Percentiles rank a stretch among this genome's conserved stretches.
Evolutionary conservation across 2,329 filamentous ascomycete species (phyloP).

Genomic region (Ilyonectria sp.): DNA sequence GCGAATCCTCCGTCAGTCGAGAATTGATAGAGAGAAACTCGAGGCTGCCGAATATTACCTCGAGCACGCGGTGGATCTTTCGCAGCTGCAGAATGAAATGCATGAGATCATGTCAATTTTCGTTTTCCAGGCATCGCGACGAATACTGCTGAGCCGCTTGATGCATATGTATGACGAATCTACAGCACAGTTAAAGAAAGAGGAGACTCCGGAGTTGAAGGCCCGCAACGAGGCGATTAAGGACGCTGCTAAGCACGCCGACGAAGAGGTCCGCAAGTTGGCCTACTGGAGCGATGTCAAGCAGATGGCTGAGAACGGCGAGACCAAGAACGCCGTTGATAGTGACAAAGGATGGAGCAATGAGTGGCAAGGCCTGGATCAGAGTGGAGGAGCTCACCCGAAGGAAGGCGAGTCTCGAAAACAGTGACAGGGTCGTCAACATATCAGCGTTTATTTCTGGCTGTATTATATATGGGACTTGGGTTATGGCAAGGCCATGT

Average conservation of each 20-base stretch:
- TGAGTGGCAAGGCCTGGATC: slow-evolving; percentile 67
- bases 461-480: slow-evolving; percentile 16
- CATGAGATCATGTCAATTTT: slow-evolving; percentile 89
- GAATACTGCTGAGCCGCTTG: slow-evolving; percentile 80
- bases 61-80: slow-evolving; percentile 82
- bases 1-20: slow-evolving; percentile 75
- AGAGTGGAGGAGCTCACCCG: slow-evolving; percentile 64
- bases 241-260: slow-evolving; percentile 81
- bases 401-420: slow-evolving; percentile 40
- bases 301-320: slow-evolving; percentile 72
- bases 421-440: slow-evolving; percentile 35
- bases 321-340: slow-evolving; percentile 62
- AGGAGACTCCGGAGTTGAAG: slow-evolving; percentile 52
- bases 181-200: slow-evolving; percentile 54
- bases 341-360: slow-evolving; percentile 54
- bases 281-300: slow-evolving; percentile 93
- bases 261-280: slow-evolving; percentile 83
- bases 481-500: slow-evolving; percentile 3
- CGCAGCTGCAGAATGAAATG: slow-evolving; percentile 82
- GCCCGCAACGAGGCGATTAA: slow-evolving; percentile 77
- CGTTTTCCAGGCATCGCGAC: slow-evolving; percentile 90
- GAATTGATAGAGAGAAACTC: slow-evolving; percentile 93
- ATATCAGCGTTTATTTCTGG: slow-evolving; percentile 12
- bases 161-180: slow-evolving; percentile 70
- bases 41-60: slow-evolving; percentile 87